A percentile compares a stretch with the other conserved stretches of the same genome.
These are phyloP conservation scores for Verbascum thapsus DNA, from an alignment of 257 asterid species.

Conservation along the genomic window DNA sequence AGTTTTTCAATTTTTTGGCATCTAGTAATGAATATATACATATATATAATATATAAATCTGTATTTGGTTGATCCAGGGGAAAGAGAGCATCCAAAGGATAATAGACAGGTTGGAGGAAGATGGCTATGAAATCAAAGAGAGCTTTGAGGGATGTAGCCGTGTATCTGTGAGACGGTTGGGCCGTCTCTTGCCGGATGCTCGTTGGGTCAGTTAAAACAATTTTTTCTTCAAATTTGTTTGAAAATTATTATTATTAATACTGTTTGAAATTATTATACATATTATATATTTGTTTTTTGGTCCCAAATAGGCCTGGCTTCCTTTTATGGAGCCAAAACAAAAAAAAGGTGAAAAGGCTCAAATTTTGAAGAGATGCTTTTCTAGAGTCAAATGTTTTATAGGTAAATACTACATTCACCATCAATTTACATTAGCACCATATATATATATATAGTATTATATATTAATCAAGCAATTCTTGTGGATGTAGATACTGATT, in stretches of 20 bases:
- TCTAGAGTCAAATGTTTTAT: conserved; percentile 76
- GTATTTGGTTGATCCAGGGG: conserved; percentile 51
- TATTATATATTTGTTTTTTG: not conserved
- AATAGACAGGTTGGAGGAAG: conserved; percentile 43
- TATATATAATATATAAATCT: conserved; percentile 8
- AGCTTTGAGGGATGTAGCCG: conserved; percentile 60
- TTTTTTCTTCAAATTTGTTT: conserved; percentile 19
- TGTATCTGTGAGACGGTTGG: conserved; percentile 73
- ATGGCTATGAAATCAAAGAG: conserved; percentile 50
- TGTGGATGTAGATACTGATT: conserved; percentile 67
- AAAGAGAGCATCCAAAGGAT: conserved; percentile 57
- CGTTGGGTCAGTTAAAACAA: conserved; percentile 63
- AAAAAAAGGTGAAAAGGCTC: conserved; percentile 45
- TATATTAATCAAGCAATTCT: conserved; percentile 22
- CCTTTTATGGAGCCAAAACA: conserved; percentile 78
- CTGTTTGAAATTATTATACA: no score
- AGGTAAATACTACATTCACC: conserved; percentile 42
- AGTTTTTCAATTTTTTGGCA: conserved; percentile 21
- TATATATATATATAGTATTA: not conserved
- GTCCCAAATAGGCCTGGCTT: conserved; percentile 52
- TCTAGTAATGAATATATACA: conserved; percentile 3
- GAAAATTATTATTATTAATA: not conserved
- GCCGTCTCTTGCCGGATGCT: conserved; percentile 85
- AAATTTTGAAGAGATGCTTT: conserved; percentile 50
- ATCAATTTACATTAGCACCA: not conserved